Evolutionary conservation across 2,329 filamentous ascomycete species (phyloP).

Genomic region (Ascochyta fabae): DNA sequence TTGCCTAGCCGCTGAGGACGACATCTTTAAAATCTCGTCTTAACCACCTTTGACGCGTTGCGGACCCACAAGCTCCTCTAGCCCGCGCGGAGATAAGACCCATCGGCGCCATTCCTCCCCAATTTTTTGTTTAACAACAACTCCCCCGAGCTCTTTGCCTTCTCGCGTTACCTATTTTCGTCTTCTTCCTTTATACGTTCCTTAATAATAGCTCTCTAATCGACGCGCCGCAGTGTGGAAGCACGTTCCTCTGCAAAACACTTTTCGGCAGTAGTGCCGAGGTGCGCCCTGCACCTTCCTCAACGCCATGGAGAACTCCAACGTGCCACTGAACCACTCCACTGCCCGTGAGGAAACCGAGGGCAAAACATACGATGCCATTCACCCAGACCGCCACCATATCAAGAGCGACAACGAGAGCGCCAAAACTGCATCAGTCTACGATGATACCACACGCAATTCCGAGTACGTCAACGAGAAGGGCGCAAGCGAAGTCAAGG

Average conservation of each 20-base stretch:
- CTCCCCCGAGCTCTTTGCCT: neutral
- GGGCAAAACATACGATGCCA: slow-evolving; percentile 37
- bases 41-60: slow-evolving; percentile 17
- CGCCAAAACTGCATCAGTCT: slow-evolving; percentile 30
- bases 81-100: slow-evolving; percentile 15
- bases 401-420: slow-evolving; percentile 25
- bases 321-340: slow-evolving; percentile 28
- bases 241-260: slow-evolving; percentile 4
- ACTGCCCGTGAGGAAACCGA: slow-evolving; percentile 31
- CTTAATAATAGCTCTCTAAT: slow-evolving; percentile 21
- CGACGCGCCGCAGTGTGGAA: slow-evolving; percentile 9
- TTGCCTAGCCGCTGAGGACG: slow-evolving; percentile 14
- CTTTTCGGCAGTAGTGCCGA: slow-evolving; percentile 12
- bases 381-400: slow-evolving; percentile 31
- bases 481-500: slow-evolving; percentile 14
- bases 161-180: neutral
- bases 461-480: slow-evolving; percentile 29
- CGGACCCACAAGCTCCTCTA: slow-evolving; percentile 6
- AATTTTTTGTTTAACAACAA: slow-evolving; percentile 3
- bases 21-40: slow-evolving; percentile 15
- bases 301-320: slow-evolving; percentile 35
- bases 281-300: slow-evolving; percentile 24
- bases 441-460: slow-evolving; percentile 30
- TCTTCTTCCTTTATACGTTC: slow-evolving; percentile 19
- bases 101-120: slow-evolving; percentile 8